Conservation (phyloP, 225 moss, liverwort and hornwort species). For the Bryoerythrophyllum caledonicum region DNA sequence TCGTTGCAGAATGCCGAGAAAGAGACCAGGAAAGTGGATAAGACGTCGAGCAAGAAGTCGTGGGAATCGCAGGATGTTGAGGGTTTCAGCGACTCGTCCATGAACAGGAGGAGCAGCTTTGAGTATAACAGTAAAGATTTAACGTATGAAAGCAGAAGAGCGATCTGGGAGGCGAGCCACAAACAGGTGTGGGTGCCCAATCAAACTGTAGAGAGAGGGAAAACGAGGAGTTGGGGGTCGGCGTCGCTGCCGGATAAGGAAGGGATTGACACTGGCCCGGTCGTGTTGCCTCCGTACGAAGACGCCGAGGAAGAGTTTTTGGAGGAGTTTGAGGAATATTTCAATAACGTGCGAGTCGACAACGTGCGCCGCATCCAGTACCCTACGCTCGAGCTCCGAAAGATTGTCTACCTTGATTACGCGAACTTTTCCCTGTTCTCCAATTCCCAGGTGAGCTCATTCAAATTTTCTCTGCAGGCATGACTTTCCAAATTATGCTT, state of each 20-base stretch:
- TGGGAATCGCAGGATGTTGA: conserved; percentile 37
- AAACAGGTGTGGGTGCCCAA: conserved; percentile 27
- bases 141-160: conserved; percentile 20
- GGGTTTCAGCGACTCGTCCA: conserved; percentile 21
- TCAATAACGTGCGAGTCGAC: conserved; percentile 69
- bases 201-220: background rate
- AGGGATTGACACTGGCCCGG: conserved; percentile 37
- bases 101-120: conserved; percentile 20
- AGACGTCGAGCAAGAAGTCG: conserved; percentile 14
- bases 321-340: conserved; percentile 82
- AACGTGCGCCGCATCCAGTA: conserved; percentile 73
- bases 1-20: conserved; percentile 26
- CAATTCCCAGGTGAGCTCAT: conserved; percentile 56
- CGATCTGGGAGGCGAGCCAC: conserved; percentile 35
- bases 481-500: background rate
- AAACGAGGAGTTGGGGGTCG: conserved; percentile 49
- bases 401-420: conserved; percentile 79
- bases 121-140: background rate
- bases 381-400: conserved; percentile 67
- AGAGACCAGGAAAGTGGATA: conserved; percentile 24
- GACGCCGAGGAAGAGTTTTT: conserved; percentile 88
- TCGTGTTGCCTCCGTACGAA: conserved; percentile 56
- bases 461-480: background rate
- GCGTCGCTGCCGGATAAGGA: conserved; percentile 42
- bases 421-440: conserved; percentile 81